Evolutionary conservation across 495 filamentous ascomycete species (phyloP).

Genomic region (Penicillium chermesinum): DNA sequence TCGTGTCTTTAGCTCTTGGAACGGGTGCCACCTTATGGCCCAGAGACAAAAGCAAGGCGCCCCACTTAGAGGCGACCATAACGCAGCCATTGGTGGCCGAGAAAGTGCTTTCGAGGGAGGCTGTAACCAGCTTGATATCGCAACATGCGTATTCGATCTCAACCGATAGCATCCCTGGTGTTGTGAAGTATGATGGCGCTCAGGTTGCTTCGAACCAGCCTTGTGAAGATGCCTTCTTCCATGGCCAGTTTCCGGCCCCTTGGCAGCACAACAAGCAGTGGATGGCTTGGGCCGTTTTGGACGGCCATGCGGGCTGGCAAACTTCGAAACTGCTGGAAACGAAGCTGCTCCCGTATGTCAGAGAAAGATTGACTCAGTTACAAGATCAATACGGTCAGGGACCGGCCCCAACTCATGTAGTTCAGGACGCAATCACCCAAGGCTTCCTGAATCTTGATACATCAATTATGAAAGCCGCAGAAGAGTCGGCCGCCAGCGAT

Average conservation of each 20-base stretch:
- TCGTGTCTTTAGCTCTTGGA: not conserved
- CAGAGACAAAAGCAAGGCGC: constrained; percentile 3
- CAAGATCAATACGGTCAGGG: constrained; percentile 9
- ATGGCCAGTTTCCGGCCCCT: constrained; percentile 40
- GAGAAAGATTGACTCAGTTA: constrained; percentile 25
- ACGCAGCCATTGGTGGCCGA: constrained; percentile 8
- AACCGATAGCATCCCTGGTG: constrained; percentile 21
- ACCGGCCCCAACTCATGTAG: constrained; percentile 15
- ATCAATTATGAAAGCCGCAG: constrained; percentile 41
- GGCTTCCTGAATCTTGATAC: constrained; percentile 50
- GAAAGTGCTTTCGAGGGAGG: constrained; percentile 15
- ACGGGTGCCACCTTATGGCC: not conserved
- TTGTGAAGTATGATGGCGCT: constrained; percentile 41
- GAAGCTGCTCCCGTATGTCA: constrained; percentile 39
- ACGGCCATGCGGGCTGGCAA: constrained; percentile 47
- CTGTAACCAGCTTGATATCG: constrained; percentile 25
- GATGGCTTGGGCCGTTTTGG: constrained; percentile 46
- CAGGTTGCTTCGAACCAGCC: constrained; percentile 43
- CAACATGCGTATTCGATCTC: constrained; percentile 28
- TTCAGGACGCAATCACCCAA: constrained; percentile 39
- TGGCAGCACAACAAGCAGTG: constrained; percentile 33
- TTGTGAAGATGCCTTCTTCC: constrained; percentile 45
- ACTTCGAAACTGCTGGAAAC: constrained; percentile 37
- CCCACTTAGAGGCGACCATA: constrained; percentile 13
- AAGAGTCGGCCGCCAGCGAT: constrained; percentile 16